These are phyloP conservation scores for Eimeria praecox DNA, from an alignment of 169 alveolate genomes.

Conservation along the genomic window DNA sequence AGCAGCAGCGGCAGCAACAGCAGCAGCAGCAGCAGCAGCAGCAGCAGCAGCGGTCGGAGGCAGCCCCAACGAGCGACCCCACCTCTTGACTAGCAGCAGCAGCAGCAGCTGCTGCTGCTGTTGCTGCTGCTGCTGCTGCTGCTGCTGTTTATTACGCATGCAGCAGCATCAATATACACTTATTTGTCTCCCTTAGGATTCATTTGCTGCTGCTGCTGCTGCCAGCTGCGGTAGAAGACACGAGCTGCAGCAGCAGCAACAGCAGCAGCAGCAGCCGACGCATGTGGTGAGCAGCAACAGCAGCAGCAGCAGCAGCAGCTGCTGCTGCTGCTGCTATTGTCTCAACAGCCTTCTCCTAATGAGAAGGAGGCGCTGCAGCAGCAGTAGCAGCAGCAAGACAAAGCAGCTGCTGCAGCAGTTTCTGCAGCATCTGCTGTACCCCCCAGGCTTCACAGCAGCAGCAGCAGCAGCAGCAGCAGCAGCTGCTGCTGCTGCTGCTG, in stretches of 20 bases:
- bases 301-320: slow-evolving; percentile 14
- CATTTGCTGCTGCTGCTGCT: slow-evolving; percentile 19
- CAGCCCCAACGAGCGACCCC: slow-evolving; percentile 34
- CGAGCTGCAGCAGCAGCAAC: neutral
- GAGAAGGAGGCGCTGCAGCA: neutral
- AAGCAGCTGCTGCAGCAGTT: neutral
- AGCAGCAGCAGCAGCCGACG: neutral
- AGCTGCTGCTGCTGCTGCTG: neutral
- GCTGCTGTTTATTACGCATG: neutral
- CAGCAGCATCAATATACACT: neutral
- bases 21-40: neutral
- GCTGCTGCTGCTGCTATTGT: slow-evolving; percentile 20
- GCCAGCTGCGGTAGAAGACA: neutral
- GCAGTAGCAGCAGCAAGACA: neutral
- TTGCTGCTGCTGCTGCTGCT: slow-evolving; percentile 21
- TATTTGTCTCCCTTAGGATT: neutral
- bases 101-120: neutral
- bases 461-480: slow-evolving; percentile 1
- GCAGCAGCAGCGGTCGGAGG: slow-evolving; percentile 17
- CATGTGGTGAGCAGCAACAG: neutral
- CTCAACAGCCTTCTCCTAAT: neutral
- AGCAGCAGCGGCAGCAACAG: neutral
- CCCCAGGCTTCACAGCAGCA: neutral
- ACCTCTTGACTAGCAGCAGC: neutral
- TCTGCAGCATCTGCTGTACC: no score